Base-by-base conservation (phyloP, 768 basidiomycete species). In the Gyrodon lividus region DNA sequence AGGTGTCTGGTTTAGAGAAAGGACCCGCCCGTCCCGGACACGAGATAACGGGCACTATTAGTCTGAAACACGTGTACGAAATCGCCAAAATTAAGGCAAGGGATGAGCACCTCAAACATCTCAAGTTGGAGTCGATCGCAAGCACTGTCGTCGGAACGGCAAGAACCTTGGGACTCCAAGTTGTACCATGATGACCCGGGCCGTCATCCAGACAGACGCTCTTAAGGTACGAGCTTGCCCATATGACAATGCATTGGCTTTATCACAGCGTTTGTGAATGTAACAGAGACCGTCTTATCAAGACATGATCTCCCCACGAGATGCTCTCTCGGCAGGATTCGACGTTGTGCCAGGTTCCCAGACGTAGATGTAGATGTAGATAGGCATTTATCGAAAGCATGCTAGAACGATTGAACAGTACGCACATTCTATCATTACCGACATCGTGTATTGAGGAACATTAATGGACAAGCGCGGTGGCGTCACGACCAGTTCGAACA, bases 1-100 rank as follows among this genome's bases (percentile, higher is more conserved):
- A 88, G 68, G 87, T 89, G 35, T 85, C 92, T 38, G 89, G 88
- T 13, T 83, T 98, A 63, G 89, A 92, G 65, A 94, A 93, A 72
- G 96, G 94, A 14, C 83, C 91, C 42, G 89, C 83, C 39, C 83
- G 84, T 64, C 86, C 91, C 61, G 84, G 92, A 51, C 82, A 88
- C 72, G 86, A 89, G 63, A 74, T 78, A 53, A 76, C 82, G 55
- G 92, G 87, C 44, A 92, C 89, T 41, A 79, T 98, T 69, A 89
- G 82, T 65, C 79, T 98, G 63, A 99, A 99, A 77, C 95, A 98
- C 77, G 81, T 98, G 67, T 98, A 94, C 71, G 97, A 98, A 77
- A 97, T 99, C 67, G 92, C 96, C 33, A 96, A 91, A 79, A 89
- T 99, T 70, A 99, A 99, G 76, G 80, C 83, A 47, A 82, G 79